These are phyloP conservation scores for Wallemia mellicola DNA, from an alignment of 1,284 basidiomycete genomes.

Conservation along the genomic window DNA sequence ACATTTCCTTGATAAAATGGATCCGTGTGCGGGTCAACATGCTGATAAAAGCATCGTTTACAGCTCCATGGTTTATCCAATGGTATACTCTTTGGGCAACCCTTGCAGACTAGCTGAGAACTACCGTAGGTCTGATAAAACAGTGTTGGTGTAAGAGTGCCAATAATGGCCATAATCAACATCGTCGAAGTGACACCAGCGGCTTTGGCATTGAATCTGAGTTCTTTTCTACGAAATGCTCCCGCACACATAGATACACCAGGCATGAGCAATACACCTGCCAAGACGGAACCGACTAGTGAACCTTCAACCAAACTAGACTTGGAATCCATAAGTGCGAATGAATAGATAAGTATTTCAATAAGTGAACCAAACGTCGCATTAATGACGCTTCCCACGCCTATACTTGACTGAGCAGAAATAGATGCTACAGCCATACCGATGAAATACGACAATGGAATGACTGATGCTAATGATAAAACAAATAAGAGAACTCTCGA, in stretches of 20 bases:
- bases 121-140: constrained; percentile 98
- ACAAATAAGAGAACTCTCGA: constrained; percentile 57
- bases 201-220: constrained; percentile 90
- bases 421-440: constrained; percentile 99
- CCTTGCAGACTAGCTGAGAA: constrained; percentile 79
- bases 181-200: constrained; percentile 97
- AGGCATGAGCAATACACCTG: constrained; percentile 89
- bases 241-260: constrained; percentile 91
- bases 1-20: constrained; percentile 92
- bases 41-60: constrained; percentile 75
- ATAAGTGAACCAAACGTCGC: constrained; percentile 96
- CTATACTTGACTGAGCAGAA: constrained; percentile 87
- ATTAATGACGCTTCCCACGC: constrained; percentile 99
- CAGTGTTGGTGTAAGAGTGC: constrained; percentile 73
- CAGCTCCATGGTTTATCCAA: constrained; percentile 43
- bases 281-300: constrained; percentile 75
- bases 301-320: constrained; percentile 87
- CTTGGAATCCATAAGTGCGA: constrained; percentile 65
- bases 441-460: constrained; percentile 94
- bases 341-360: constrained; percentile 76
- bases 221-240: constrained; percentile 70
- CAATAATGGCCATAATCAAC: constrained; percentile 99
- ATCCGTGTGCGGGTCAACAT: constrained; percentile 69
- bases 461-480: constrained; percentile 62
- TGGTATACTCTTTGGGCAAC: constrained; percentile 30